Base-by-base conservation (phyloP, 2,329 filamentous ascomycete genomes). In the Chaetomiaceae sp. region DNA sequence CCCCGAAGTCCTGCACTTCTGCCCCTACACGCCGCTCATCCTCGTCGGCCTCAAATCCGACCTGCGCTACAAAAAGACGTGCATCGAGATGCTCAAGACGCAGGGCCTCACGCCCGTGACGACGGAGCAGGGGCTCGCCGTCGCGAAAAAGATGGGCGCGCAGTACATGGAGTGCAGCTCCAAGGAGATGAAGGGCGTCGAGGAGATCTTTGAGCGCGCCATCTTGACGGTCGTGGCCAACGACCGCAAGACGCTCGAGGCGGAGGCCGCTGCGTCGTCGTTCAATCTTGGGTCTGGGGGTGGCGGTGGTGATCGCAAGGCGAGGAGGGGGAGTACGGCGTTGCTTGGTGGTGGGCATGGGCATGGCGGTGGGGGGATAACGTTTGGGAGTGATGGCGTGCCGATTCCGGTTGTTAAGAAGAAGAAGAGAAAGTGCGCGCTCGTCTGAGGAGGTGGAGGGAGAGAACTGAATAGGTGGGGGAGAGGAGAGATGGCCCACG, bases 151-250 rank as follows among this genome's bases (percentile, higher is more conserved):
- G 75, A 99, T 99, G 94, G 85, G 85, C 59, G 94, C 94, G 12
- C 81, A 85, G 66, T 99, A 99, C 75, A 92, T 96, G 82, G 94
- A 99, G 75, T 99, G 94, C 80, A 96, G 91, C 69, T 95, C 90
- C 72, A 97, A 97, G 74, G 94, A 96, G 73, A 94, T 95, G 87
- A 84, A 80, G 50, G 94, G 94, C 53, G 92, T 99, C 42, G 90
- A 97, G 69, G 92, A 97, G 66, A 94, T 97, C 67, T 99, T 99
- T 72, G 88, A 95, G 70, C 80, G 84, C 58, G 94, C 94, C 52
- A 91, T 99, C 68, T 83, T 91, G 65, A 92, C 88, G 47, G 91
- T 94, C 29, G 89, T 99, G 25, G 84, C 87, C 61, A 89, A 91
- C 65, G 89, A 91, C 68, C 74, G 78, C 65, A 84, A 84, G 68